Conservation (phyloP, 2,329 filamentous ascomycete species). For the Cadophora malorum region DNA sequence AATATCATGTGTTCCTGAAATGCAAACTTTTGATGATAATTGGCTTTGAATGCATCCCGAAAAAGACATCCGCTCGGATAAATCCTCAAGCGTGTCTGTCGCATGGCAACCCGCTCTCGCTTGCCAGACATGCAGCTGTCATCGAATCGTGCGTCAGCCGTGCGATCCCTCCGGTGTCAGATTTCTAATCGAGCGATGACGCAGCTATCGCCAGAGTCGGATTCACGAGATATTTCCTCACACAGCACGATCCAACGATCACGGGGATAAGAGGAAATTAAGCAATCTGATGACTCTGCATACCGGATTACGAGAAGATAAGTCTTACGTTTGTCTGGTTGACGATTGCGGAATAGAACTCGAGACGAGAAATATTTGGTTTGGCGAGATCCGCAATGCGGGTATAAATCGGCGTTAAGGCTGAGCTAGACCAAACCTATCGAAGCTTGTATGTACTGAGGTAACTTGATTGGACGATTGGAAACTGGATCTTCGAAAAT, state of each 20-base stretch:
- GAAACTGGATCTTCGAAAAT: background rate
- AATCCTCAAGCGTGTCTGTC: background rate
- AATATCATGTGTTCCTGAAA: background rate
- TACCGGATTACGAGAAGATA: background rate
- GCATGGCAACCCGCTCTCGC: background rate
- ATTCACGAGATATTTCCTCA: background rate
- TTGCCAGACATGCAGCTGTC: slow-evolving; percentile 5
- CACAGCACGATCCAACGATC: no score
- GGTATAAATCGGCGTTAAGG: slow-evolving; percentile 18
- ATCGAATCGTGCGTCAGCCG: background rate
- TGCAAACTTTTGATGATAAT: background rate
- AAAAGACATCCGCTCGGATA: background rate
- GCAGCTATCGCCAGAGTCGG: background rate
- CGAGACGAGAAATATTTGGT: background rate
- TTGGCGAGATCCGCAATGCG: background rate
- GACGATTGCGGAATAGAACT: background rate
- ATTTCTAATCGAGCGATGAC: slow-evolving; percentile 1
- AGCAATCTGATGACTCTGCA: background rate
- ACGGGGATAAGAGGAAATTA: background rate
- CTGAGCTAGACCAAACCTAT: background rate
- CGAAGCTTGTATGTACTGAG: background rate
- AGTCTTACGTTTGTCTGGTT: background rate
- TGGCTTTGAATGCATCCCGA: background rate
- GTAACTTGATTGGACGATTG: background rate
- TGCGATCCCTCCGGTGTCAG: background rate